Evolutionary conservation across 2,329 filamentous ascomycete species (phyloP).

Genomic region (Fusarium oxysporum): DNA sequence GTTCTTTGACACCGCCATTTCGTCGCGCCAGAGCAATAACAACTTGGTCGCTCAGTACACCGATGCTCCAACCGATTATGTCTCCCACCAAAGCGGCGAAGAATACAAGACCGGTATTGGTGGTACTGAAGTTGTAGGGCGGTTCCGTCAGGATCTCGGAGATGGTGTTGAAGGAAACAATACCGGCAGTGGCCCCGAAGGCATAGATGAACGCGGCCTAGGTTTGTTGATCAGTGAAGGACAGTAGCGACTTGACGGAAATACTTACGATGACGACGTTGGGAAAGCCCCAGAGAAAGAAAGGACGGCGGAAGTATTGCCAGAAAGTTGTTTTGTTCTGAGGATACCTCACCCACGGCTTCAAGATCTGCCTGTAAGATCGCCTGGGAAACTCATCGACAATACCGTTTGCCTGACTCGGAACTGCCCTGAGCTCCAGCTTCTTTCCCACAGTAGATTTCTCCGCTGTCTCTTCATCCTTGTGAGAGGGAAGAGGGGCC

Average conservation of each 20-base stretch:
- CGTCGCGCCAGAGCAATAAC: background rate
- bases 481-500: accelerated
- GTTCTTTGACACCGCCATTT: background rate
- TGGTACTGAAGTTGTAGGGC: background rate
- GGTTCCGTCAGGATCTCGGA: background rate
- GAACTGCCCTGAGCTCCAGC: background rate
- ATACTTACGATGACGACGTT: background rate
- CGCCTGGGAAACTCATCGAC: background rate
- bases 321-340: background rate
- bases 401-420: accelerated
- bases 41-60: background rate
- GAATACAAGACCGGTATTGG: accelerated
- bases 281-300: background rate
- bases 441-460: accelerated
- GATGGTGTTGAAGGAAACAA: background rate
- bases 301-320: background rate
- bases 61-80: background rate
- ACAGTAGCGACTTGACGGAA: too few relatives aligned
- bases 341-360: background rate
- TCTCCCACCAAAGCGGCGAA: background rate
- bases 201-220: background rate
- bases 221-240: background rate
- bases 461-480: background rate
- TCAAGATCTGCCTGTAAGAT: background rate
- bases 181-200: background rate